These are phyloP conservation scores for Xylogone sp. DNA, from an alignment of 2,329 filamentous ascomycete species.

Conservation along the genomic window DNA sequence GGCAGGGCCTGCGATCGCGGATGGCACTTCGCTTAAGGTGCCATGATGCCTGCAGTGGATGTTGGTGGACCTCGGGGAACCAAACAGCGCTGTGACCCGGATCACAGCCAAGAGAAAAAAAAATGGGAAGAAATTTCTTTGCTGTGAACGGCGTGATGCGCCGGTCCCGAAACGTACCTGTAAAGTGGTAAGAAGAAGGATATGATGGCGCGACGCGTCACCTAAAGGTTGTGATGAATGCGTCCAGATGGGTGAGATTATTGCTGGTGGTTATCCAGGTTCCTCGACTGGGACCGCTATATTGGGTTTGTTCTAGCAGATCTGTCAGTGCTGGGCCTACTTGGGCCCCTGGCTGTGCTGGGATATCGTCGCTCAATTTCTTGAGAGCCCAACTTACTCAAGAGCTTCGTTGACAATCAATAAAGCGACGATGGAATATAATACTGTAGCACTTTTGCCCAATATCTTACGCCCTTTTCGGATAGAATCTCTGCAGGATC, in stretches of 20 bases:
- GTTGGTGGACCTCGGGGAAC: neutral
- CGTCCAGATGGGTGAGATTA: neutral
- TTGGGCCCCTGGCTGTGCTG: too few relatives aligned
- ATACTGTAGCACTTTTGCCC: too few relatives aligned
- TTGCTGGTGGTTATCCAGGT: slow-evolving; percentile 8
- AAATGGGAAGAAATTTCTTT: slow-evolving; percentile 16
- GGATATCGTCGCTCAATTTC: too few relatives aligned
- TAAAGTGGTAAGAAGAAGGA: slow-evolving; percentile 9
- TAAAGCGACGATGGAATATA: too few relatives aligned
- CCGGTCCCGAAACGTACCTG: slow-evolving; percentile 10
- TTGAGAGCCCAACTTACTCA: too few relatives aligned
- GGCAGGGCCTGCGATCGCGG: slow-evolving; percentile 20
- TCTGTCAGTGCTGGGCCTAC: too few relatives aligned
- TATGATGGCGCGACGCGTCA: slow-evolving; percentile 8
- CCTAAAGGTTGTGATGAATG: slow-evolving; percentile 3
- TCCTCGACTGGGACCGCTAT: slow-evolving; percentile 3
- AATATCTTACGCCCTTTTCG: too few relatives aligned
- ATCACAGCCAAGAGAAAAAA: slow-evolving; percentile 11
- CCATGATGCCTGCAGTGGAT: neutral
- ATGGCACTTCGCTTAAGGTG: slow-evolving; percentile 22
- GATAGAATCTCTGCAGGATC: too few relatives aligned
- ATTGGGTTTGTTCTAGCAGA: too few relatives aligned
- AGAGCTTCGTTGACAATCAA: too few relatives aligned
- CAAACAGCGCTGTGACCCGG: slow-evolving; percentile 4
- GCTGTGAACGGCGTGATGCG: neutral